Percentiles rank a stretch among this genome's conserved stretches.
These are phyloP conservation scores for Aspergillus ruber DNA, from an alignment of 2,329 filamentous ascomycete genomes.

Conservation along the genomic window DNA sequence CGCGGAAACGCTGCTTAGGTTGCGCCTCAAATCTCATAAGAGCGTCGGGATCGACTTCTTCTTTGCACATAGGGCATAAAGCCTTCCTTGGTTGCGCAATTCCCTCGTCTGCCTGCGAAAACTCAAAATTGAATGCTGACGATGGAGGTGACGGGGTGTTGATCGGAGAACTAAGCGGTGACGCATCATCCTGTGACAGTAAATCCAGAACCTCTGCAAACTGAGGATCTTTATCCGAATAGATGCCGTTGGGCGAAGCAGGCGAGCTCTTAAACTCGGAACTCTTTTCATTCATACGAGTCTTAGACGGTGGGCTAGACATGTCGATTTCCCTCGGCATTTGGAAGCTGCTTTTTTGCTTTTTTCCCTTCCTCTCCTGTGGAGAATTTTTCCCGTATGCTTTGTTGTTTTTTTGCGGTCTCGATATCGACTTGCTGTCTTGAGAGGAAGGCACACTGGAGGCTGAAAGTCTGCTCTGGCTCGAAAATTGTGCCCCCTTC, in stretches of 20 bases:
- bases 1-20: slow-evolving; percentile 28
- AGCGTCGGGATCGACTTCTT: slow-evolving; percentile 49
- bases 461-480: background rate
- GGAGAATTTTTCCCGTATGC: slow-evolving; percentile 4
- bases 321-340: slow-evolving; percentile 18
- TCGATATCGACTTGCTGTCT: background rate
- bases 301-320: slow-evolving; percentile 8
- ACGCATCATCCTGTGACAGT: slow-evolving; percentile 14
- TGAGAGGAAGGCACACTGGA: background rate
- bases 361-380: background rate
- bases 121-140: slow-evolving; percentile 11
- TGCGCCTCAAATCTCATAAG: slow-evolving; percentile 48
- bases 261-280: slow-evolving; percentile 22
- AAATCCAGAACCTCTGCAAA: background rate
- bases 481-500: slow-evolving; percentile 1
- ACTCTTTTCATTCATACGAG: background rate
- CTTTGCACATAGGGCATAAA: slow-evolving; percentile 62
- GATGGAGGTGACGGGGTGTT: slow-evolving; percentile 11
- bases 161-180: slow-evolving; percentile 27
- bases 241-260: slow-evolving; percentile 14
- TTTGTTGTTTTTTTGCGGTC: background rate
- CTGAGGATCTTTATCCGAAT: slow-evolving; percentile 6
- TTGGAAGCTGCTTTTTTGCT: slow-evolving; percentile 8
- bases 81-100: slow-evolving; percentile 15
- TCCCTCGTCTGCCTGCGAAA: slow-evolving; percentile 10